A percentile compares a stretch with the other conserved stretches of the same genome.
Conservation (phyloP, 106 monocot species). For the Dioscorea zingiberensis region DNA sequence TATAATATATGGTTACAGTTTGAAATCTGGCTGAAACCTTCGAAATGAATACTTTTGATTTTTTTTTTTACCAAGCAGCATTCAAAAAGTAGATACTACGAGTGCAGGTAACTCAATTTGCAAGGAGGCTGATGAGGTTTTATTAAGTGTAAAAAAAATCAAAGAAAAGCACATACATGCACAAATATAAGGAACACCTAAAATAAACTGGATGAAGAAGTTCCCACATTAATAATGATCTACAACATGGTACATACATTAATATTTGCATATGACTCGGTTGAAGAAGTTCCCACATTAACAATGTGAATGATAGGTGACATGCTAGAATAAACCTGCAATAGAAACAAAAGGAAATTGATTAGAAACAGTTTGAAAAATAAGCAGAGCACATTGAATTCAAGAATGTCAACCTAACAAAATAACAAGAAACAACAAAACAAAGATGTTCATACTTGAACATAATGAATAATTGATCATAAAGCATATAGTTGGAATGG, state of each 20-base stretch:
- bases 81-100: neutral
- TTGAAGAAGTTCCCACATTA: conserved; percentile 45
- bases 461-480: too few relatives aligned
- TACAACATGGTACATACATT: conserved; percentile 42
- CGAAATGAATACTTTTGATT: too few relatives aligned
- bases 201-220: neutral
- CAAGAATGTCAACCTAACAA: too few relatives aligned
- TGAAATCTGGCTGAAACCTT: too few relatives aligned
- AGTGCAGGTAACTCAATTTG: neutral
- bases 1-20: too few relatives aligned
- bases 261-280: conserved; percentile 80
- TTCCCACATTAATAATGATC: neutral
- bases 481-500: too few relatives aligned
- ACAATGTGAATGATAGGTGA: conserved; percentile 85
- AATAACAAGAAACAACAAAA: too few relatives aligned
- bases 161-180: neutral
- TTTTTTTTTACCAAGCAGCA: neutral
- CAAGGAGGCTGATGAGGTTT: neutral
- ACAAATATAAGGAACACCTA: neutral
- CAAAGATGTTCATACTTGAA: too few relatives aligned
- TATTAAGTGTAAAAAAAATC: neutral
- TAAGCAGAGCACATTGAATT: too few relatives aligned
- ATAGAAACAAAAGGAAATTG: neutral
- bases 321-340: conserved; percentile 88
- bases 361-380: too few relatives aligned